A percentile compares a stretch with the other conserved stretches of the same genome.
Evolutionary conservation across 2,329 filamentous ascomycete genomes (phyloP).

Genomic region (Ophiocordyceps camponoti-floridani): DNA sequence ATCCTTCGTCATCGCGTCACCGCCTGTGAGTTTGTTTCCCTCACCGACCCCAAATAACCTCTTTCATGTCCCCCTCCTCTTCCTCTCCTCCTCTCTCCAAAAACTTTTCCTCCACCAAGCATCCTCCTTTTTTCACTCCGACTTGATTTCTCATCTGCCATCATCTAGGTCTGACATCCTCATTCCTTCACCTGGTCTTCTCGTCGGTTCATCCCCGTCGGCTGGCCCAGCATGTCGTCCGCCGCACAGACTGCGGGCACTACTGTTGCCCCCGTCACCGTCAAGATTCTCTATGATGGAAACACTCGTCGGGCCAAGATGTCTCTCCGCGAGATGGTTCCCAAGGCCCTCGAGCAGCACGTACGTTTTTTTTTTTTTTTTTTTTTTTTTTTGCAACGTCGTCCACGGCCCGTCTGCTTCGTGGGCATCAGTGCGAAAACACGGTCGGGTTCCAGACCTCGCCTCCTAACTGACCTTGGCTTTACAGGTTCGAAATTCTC

Average conservation of each 20-base stretch:
- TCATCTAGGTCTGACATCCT: neutral
- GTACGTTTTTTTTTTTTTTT: conserved; percentile 31
- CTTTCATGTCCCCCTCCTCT: too few relatives aligned
- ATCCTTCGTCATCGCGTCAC: conserved; percentile 1
- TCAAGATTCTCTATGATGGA: conserved; percentile 72
- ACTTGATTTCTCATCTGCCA: neutral
- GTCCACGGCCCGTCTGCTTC: neutral
- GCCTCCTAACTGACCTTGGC: neutral
- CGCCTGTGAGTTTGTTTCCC: conserved; percentile 1
- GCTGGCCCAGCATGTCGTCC: conserved; percentile 10
- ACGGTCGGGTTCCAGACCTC: neutral
- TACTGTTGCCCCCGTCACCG: conserved; percentile 38
- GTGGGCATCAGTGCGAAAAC: neutral
- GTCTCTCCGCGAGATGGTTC: conserved; percentile 66
- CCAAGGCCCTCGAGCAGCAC: conserved; percentile 59
- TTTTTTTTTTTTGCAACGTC: neutral
- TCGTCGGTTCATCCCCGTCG: neutral
- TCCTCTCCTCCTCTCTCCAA: neutral
- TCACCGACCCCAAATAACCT: neutral
- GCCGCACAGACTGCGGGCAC: conserved; percentile 6
- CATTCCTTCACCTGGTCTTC: neutral
- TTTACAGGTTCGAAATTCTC: conserved; percentile 15
- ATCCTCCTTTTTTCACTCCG: neutral
- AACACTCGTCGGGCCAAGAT: conserved; percentile 73
- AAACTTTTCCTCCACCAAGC: neutral